These are phyloP conservation scores for Colletotrichum spinosum DNA, from an alignment of 2,329 filamentous ascomycete species.

Conservation along the genomic window DNA sequence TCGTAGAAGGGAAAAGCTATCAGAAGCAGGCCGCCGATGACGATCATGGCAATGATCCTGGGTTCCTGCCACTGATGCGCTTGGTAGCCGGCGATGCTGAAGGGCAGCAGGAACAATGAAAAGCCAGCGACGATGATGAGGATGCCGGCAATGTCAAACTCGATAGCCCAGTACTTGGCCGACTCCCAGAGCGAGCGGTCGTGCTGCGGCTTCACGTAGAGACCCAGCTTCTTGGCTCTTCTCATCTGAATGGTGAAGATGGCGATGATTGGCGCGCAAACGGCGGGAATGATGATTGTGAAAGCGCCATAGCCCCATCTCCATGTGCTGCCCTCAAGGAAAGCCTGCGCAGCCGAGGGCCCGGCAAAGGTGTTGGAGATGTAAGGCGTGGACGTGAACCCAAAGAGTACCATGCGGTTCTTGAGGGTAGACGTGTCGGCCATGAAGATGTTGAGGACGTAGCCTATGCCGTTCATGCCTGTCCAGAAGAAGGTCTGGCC, in stretches of 20 bases:
- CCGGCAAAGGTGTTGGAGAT: constrained; percentile 51
- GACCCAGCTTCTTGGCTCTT: constrained; percentile 34
- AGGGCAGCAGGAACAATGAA: constrained; percentile 66
- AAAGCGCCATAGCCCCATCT: constrained; percentile 64
- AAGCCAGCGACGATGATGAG: constrained; percentile 61
- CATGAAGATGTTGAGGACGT: constrained; percentile 46
- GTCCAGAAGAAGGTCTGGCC: constrained; percentile 68
- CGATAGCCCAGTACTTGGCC: constrained; percentile 38
- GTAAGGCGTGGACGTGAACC: constrained; percentile 48
- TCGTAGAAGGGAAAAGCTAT: constrained; percentile 47
- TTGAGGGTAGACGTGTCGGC: constrained; percentile 47
- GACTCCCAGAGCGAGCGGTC: constrained; percentile 31
- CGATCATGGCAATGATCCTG: constrained; percentile 57
- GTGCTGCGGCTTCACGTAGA: constrained; percentile 39
- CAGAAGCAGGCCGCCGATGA: constrained; percentile 32
- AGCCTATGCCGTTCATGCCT: constrained; percentile 51
- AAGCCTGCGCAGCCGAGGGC: constrained; percentile 41
- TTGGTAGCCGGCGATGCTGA: constrained; percentile 61
- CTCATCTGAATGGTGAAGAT: constrained; percentile 35
- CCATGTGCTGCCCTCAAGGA: constrained; percentile 43
- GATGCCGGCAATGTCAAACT: constrained; percentile 56
- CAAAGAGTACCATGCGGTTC: constrained; percentile 48
- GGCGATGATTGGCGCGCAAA: constrained; percentile 28
- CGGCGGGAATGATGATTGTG: constrained; percentile 64
- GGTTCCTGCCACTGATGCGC: constrained; percentile 54